These are phyloP conservation scores for Trichoderma cornu-damae DNA, from an alignment of 2,329 filamentous ascomycete species.

Conservation along the genomic window DNA sequence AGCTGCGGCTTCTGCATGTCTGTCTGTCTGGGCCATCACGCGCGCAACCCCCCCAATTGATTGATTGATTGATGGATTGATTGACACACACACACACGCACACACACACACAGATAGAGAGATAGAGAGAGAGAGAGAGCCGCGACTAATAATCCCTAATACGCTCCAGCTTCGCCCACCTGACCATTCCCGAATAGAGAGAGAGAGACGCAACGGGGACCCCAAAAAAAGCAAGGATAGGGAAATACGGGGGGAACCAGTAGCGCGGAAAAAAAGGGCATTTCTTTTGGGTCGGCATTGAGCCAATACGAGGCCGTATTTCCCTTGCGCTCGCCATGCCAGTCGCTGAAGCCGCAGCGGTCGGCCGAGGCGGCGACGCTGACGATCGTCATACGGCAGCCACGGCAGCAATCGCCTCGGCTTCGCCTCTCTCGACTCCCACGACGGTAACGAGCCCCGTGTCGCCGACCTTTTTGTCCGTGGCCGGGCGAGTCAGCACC, in stretches of 20 bases:
- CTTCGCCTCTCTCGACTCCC: conserved; percentile 26
- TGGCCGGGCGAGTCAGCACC: conserved; percentile 29
- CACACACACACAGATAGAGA: too few relatives aligned
- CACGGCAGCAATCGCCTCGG: conserved; percentile 17
- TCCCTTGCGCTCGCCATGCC: conserved; percentile 11
- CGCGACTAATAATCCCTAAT: too few relatives aligned
- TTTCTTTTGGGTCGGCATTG: conserved; percentile 5
- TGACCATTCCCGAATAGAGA: conserved; percentile 15
- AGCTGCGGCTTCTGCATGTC: conserved; percentile 15
- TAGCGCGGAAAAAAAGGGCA: not conserved
- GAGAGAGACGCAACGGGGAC: not conserved
- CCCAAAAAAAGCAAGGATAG: not conserved
- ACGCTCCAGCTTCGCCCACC: conserved; percentile 7
- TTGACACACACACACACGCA: too few relatives aligned
- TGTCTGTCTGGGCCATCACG: conserved; percentile 23
- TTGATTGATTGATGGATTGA: too few relatives aligned
- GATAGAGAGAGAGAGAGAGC: too few relatives aligned
- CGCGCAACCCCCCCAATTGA: conserved; percentile 21
- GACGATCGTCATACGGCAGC: not conserved
- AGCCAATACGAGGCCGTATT: conserved; percentile 15
- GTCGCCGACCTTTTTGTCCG: conserved; percentile 28
- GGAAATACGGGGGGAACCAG: not conserved
- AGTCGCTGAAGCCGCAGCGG: not conserved
- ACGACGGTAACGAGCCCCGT: conserved; percentile 26
- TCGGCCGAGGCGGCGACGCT: not conserved